Base-by-base conservation (phyloP, 2,329 filamentous ascomycete genomes). In the Coleophoma eucalyptorum region DNA sequence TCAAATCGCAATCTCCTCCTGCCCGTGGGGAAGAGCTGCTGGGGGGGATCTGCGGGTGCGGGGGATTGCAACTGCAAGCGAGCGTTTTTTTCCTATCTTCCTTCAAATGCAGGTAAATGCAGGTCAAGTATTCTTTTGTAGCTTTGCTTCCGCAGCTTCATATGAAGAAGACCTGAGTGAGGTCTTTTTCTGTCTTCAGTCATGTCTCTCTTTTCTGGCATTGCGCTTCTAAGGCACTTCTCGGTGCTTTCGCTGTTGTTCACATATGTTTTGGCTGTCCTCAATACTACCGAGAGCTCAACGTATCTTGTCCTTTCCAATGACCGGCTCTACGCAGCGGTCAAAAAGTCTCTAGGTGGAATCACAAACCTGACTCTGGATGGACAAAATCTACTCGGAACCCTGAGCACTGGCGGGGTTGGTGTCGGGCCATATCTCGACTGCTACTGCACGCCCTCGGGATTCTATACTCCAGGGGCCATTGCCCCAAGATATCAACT, bases 361-460 rank as follows among this genome's bases (percentile, higher is more conserved):
- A 69, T 78, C 18, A 64, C 69, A 10, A 62, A 66, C 16, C 62
- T 79, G 3, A 66, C 63, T 11, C 70, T 79, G 0, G 75, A 77
- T 57, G 68, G 67, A 0, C 73, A 77, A 52, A 75, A 84, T 54
- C 69, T 84, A 2, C 72, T 84, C 1, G 79, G 80, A 12, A 66
- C 67, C 12, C 31, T 26, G n/a, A 31, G 2, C 34, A 54, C 15
- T 50, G 50, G 18, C 55, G 55, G 50, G 49, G 71, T 65, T 4
- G 80, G 80, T 2, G 70, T 76, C 21, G 77, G 79, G 0, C 78
- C 80, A 1, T 83, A 84, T 58, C 74, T 85, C 5, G 81, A 86
- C 62, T 86, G 82, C 62, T 82, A 84, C 64, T 86, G 81, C 60
- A 79, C 72, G 0, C 79, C 80, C 1, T 72, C 70, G 0, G 82